phyloP scores from a whole-genome alignment of 257 asterid genomes.

The Cynanchum wilfordii region DNA sequence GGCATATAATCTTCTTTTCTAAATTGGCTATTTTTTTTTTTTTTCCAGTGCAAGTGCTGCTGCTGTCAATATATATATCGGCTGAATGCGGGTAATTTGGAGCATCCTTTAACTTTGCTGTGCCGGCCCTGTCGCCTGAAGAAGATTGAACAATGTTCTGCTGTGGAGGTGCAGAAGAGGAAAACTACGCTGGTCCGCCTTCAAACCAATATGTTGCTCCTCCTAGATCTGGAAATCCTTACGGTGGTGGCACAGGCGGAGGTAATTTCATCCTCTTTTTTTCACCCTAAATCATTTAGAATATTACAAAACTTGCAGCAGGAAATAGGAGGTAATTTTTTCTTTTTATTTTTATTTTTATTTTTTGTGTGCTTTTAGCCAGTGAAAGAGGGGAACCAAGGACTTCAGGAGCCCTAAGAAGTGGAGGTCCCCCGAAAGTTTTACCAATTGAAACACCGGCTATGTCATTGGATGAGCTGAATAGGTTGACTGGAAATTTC shows the following conservation, averaged over 20 bases:
- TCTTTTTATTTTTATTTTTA: no score
- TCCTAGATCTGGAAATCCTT: slow-evolving; percentile 52
- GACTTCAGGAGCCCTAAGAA: slow-evolving; percentile 46
- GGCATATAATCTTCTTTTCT: slow-evolving; percentile 9
- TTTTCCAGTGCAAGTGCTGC: slow-evolving; percentile 13
- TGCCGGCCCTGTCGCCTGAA: slow-evolving; percentile 6
- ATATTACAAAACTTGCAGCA: neutral
- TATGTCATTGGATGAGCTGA: slow-evolving; percentile 49
- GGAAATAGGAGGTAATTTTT: neutral
- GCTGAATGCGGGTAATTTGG: slow-evolving; percentile 12
- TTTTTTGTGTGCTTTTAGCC: slow-evolving; percentile 23
- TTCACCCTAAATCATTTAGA: neutral
- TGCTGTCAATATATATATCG: slow-evolving; percentile 4
- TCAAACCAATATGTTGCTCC: slow-evolving; percentile 60
- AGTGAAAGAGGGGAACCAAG: slow-evolving; percentile 82
- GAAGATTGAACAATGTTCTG: slow-evolving; percentile 48
- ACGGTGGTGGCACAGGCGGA: slow-evolving; percentile 49
- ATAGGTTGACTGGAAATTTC: slow-evolving; percentile 50
- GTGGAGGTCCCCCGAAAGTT: slow-evolving; percentile 61
- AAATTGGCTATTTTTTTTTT: neutral
- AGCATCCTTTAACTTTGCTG: slow-evolving; percentile 15
- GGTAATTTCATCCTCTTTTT: slow-evolving; percentile 22
- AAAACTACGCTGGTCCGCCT: slow-evolving; percentile 49
- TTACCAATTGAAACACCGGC: slow-evolving; percentile 78
- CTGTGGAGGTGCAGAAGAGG: slow-evolving; percentile 89